Percentiles rank a stretch among this genome's conserved stretches.
Conservation (phyloP, 1,284 basidiomycete species). For the Somion occarium region DNA sequence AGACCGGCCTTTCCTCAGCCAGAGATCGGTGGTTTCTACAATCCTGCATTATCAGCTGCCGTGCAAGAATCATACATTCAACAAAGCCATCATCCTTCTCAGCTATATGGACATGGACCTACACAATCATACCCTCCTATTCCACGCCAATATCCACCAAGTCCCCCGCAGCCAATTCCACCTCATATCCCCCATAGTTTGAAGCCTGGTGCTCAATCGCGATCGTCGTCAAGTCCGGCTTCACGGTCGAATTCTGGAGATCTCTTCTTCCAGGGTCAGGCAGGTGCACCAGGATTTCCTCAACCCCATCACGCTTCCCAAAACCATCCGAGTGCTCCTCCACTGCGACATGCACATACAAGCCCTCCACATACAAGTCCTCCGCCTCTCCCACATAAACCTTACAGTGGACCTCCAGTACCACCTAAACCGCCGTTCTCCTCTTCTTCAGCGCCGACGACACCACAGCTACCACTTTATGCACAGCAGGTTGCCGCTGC, state of each 20-base stretch:
- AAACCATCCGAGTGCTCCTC: constrained; percentile 6
- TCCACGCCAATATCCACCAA: background rate
- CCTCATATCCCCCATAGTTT: constrained; percentile 14
- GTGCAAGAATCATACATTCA: background rate
- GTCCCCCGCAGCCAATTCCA: constrained; percentile 3
- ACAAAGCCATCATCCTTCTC: background rate
- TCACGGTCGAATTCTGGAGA: constrained; percentile 11
- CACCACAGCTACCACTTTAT: constrained; percentile 1
- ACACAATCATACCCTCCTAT: constrained; percentile 4
- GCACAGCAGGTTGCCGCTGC: background rate
- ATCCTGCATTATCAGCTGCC: constrained; percentile 15
- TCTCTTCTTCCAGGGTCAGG: constrained; percentile 10
- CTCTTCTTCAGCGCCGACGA: constrained; percentile 5
- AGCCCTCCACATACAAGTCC: constrained; percentile 27
- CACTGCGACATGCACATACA: constrained; percentile 16
- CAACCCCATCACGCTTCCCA: background rate
- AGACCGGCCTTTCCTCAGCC: background rate
- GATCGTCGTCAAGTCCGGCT: constrained; percentile 2
- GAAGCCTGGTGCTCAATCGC: constrained; percentile 12
- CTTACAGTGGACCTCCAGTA: constrained; percentile 19
- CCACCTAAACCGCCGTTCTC: constrained; percentile 21
- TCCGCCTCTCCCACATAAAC: constrained; percentile 24
- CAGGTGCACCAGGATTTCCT: constrained; percentile 1
- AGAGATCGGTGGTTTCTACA: constrained; percentile 23
- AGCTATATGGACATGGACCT: background rate